Percentiles rank a stretch among this genome's conserved stretches.
Evolutionary conservation across 495 filamentous ascomycete genomes (phyloP).

Genomic region (Sabuloglossum arenarium): DNA sequence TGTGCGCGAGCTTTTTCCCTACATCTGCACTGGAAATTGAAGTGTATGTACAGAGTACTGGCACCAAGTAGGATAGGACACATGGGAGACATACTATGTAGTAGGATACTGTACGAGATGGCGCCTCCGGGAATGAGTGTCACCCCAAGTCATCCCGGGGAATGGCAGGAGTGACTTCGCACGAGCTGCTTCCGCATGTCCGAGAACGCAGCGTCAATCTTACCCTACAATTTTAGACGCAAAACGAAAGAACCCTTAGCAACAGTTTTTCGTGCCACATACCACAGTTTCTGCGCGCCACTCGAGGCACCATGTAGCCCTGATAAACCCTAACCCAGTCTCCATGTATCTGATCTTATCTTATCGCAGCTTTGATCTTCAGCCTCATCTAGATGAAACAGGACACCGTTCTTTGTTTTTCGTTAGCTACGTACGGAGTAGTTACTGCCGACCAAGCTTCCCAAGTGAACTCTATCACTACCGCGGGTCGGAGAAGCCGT

Average conservation of each 20-base stretch:
- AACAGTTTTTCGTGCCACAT: not conserved
- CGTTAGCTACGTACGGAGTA: not conserved
- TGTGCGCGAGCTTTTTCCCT: not conserved
- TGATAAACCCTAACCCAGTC: too few species aligned
- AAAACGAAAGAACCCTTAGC: too few species aligned
- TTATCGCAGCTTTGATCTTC: not conserved
- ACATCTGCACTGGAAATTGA: not conserved
- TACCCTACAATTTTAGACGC: not conserved
- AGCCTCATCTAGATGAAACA: not conserved
- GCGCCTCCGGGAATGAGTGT: not conserved
- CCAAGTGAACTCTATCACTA: too few species aligned
- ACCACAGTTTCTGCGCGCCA: too few species aligned
- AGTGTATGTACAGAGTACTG: too few species aligned
- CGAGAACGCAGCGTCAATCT: not conserved
- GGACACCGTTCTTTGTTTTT: too few species aligned
- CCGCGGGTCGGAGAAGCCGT: not conserved
- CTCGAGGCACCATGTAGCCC: too few species aligned
- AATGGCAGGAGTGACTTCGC: not conserved
- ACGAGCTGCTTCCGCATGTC: not conserved
- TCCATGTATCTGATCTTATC: not conserved
- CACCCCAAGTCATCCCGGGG: not conserved
- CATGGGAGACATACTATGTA: too few species aligned
- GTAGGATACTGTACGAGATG: too few species aligned
- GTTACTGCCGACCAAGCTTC: too few species aligned
- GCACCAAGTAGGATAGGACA: too few species aligned